A percentile compares a stretch with the other conserved stretches of the same genome.
Evolutionary conservation across 768 basidiomycete genomes (phyloP).

Genomic region (Lactarius indigo): DNA sequence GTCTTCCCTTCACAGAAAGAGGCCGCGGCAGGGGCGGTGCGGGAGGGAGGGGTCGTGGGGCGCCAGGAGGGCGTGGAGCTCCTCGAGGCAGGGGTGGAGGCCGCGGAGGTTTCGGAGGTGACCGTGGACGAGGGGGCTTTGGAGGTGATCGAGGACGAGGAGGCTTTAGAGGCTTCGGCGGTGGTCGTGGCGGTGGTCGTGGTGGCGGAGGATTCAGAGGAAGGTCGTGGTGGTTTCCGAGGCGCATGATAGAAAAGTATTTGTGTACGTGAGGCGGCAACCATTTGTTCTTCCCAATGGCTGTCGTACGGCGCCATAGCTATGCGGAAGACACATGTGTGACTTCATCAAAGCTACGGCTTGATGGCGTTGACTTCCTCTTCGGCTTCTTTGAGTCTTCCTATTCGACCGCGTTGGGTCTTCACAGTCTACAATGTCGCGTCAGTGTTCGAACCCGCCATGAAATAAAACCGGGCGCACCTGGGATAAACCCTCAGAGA

Average conservation of each 20-base stretch:
- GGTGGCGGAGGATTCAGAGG: constrained; percentile 40
- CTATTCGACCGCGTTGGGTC: constrained; percentile 49
- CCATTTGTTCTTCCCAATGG: background rate
- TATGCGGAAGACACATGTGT: background rate
- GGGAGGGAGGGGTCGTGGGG: constrained; percentile 28
- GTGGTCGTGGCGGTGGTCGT: constrained; percentile 36
- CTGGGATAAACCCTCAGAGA: constrained; percentile 50
- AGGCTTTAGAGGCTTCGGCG: constrained; percentile 44
- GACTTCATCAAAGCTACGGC: constrained; percentile 1
- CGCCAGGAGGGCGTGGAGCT: constrained; percentile 32
- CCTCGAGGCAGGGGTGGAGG: constrained; percentile 31
- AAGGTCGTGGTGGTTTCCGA: constrained; percentile 44
- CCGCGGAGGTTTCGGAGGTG: constrained; percentile 48
- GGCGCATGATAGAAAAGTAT: constrained; percentile 39
- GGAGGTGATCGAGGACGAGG: constrained; percentile 43
- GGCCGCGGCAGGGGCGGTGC: constrained; percentile 35
- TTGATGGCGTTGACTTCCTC: constrained; percentile 19
- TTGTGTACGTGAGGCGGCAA: background rate
- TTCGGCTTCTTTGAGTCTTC: constrained; percentile 37
- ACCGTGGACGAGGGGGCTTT: constrained; percentile 38
- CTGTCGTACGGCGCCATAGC: background rate
- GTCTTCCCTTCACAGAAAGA: constrained; percentile 39
- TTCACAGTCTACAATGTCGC: constrained; percentile 40
- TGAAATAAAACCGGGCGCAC: constrained; percentile 34
- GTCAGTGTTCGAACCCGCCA: background rate